Percentiles rank a stretch among this genome's conserved stretches.
These are phyloP conservation scores for Parastagonospora avenae DNA, from an alignment of 2,329 filamentous ascomycete genomes.

Conservation along the genomic window DNA sequence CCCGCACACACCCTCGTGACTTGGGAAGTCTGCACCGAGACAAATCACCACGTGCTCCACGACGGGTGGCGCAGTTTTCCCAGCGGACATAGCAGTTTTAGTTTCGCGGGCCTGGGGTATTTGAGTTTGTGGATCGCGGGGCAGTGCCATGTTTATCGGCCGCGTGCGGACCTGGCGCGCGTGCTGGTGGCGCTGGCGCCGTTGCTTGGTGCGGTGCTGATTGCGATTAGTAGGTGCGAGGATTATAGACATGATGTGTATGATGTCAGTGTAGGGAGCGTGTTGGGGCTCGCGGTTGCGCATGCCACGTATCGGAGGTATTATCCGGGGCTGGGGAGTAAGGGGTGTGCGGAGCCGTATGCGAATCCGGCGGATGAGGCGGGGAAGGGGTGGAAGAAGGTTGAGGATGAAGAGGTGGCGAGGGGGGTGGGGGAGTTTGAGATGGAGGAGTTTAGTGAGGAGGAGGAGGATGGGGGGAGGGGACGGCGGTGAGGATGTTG, in stretches of 20 bases:
- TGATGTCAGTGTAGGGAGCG: conserved; percentile 62
- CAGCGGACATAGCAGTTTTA: conserved; percentile 78
- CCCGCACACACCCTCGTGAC: conserved; percentile 62
- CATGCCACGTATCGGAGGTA: conserved; percentile 66
- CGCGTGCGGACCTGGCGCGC: conserved; percentile 61
- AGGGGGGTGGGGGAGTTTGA: conserved; percentile 42
- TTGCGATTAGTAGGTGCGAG: conserved; percentile 66
- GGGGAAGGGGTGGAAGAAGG: conserved; percentile 40
- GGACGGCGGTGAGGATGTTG: conserved; percentile 21
- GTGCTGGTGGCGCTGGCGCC: conserved; percentile 62
- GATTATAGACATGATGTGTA: conserved; percentile 70
- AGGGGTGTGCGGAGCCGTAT: conserved; percentile 59
- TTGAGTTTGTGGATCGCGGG: conserved; percentile 72
- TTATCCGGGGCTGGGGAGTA: conserved; percentile 59
- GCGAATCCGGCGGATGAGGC: conserved; percentile 42
- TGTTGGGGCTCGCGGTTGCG: conserved; percentile 60
- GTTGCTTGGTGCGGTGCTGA: conserved; percentile 61
- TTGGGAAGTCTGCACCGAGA: conserved; percentile 74
- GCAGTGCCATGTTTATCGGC: conserved; percentile 64
- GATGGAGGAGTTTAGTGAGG: conserved; percentile 40
- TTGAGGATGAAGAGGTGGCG: conserved; percentile 54
- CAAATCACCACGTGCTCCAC: conserved; percentile 70
- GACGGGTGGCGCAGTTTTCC: conserved; percentile 87
- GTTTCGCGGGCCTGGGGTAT: conserved; percentile 79
- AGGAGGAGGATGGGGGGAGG: conserved; percentile 28